Base-by-base conservation (phyloP, 129 eudicot genomes). In the Apium graveolens region DNA sequence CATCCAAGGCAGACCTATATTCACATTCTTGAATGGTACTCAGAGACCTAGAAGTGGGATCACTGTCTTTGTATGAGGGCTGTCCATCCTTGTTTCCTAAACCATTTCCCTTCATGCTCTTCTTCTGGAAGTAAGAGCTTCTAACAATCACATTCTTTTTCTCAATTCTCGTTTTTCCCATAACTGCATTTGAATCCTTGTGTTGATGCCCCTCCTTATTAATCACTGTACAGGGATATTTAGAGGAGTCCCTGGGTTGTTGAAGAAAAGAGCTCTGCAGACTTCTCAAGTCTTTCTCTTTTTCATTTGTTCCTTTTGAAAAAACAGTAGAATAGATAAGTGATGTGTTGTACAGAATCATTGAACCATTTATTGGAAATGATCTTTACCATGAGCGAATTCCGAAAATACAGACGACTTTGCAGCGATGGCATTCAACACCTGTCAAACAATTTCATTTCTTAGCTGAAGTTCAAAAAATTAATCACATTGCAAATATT, bases 221-320 rank as follows among this genome's bases (percentile, higher is more conserved):
- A 77, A 88, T 83, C 8, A 84, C 81, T 17, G 78, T 57, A 79
- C 97, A 93, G 73, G 95, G 95, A 70, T 80, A 88, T 84, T 82
- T 87, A 42, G 87, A 78, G 78, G 87, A 79, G 78, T 79, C 79
- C 81, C 81, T 73, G 34, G 82, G 49, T 73, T 77, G 79, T 43
- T 74, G 79, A 55, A 73, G 65, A 17, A 34, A 44, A 55, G 73
- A 27, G 62, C 82, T 75, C 66, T 76, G 78, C 65, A 68, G 82
- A 73, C 73, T 88, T 81, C 78, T 82, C 63, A 62, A 41, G 55
- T 77, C 82, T 5, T 53, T 82, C 70, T 51, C 70, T 78, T 24
- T 57, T 41, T 39, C 84, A 71, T 71, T 41, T 32, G 27, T 49
- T 69, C 79, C 76, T 48, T 62, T 44, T 24, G 42, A 10, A 20